Evolutionary conservation across 495 filamentous ascomycete species (phyloP).

Genomic region (Staphylotrichum longicolle): DNA sequence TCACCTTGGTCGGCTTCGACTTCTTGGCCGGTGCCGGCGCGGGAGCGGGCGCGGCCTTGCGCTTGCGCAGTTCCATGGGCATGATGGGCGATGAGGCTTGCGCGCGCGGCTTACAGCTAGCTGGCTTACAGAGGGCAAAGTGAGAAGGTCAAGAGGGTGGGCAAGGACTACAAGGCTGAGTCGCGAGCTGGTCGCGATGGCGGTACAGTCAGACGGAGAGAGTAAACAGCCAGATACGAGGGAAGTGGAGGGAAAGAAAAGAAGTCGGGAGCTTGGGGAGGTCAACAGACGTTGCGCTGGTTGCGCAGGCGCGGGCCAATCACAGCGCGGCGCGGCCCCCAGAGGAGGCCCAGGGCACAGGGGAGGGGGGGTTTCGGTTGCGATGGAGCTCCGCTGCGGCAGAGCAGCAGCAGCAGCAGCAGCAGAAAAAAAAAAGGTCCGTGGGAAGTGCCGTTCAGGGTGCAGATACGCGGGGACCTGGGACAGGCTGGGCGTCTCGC

Average conservation of each 20-base stretch:
- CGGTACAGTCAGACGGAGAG: constrained; percentile 1
- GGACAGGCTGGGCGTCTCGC: not conserved
- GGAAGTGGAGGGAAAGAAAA: constrained; percentile 14
- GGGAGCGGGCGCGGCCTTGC: constrained; percentile 62
- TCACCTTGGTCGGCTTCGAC: constrained; percentile 39
- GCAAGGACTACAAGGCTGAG: constrained; percentile 17
- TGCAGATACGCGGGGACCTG: not conserved
- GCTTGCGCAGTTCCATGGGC: constrained; percentile 68
- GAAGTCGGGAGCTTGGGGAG: constrained; percentile 25
- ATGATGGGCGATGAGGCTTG: constrained; percentile 33
- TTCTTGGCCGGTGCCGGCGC: constrained; percentile 56
- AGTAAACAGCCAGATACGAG: not conserved
- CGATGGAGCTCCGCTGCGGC: constrained; percentile 12
- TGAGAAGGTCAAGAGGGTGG: not conserved
- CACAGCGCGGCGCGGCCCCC: constrained; percentile 22
- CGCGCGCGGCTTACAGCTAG: constrained; percentile 13
- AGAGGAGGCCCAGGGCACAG: constrained; percentile 22
- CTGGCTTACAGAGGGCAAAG: not conserved
- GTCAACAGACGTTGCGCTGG: constrained; percentile 38
- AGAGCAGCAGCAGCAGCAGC: constrained; percentile 8
- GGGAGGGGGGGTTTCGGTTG: constrained; percentile 23
- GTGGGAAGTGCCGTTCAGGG: constrained; percentile 13
- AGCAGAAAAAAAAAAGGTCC: constrained; percentile 9
- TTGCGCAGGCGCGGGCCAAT: constrained; percentile 37
- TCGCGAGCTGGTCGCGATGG: constrained; percentile 8